Base-by-base conservation (phyloP, 768 basidiomycete genomes). In the Leccinum broughii region DNA sequence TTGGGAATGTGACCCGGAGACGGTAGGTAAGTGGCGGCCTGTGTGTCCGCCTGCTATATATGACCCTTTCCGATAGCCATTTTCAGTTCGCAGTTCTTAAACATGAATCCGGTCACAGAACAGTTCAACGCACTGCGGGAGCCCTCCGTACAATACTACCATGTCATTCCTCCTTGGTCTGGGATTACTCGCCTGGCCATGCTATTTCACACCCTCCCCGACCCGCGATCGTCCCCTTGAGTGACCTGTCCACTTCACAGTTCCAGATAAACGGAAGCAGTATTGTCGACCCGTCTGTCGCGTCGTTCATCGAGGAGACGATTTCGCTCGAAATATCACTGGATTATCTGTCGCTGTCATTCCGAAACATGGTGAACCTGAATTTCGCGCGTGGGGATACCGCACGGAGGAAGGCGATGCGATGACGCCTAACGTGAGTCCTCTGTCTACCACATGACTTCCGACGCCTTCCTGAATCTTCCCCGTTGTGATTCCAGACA, bases 311-410 rank as follows among this genome's bases (percentile, higher is more conserved):
- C 51, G 56, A 65, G 34, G 26, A 64, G 10, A 65, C 58, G 11
- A 51, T 71, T 44, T 51, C 56, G n/a, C 28, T 57, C 7, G 68
- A 63, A 72, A 72, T 37, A 62, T 75, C 39, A 66, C 66, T 11
- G 75, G 77, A 3, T 55, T 77, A 15, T 73, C 76, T 1, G 44
- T 76, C 17, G 69, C 67, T 2, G 53, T 77, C 41, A 56, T 76
- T 7, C 58, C 60, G 11, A 66, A 64, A 35, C 35, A 70, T 24
- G 73, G 71, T 4, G 52, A 60, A 26, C 57, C 69, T 9, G 74
- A 77, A 57, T 72, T 67, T 37, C 71, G 60, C 15, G 44, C 70
- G 2, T 78, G 73, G 72, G 79, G 78, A 10, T 67, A 69, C 17
- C 68, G 66, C 15, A 71, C 73, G 7, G 79, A 80, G 59, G 67